Base-by-base conservation (phyloP, 2,329 filamentous ascomycete species). In the Tolypocladium inflatum region DNA sequence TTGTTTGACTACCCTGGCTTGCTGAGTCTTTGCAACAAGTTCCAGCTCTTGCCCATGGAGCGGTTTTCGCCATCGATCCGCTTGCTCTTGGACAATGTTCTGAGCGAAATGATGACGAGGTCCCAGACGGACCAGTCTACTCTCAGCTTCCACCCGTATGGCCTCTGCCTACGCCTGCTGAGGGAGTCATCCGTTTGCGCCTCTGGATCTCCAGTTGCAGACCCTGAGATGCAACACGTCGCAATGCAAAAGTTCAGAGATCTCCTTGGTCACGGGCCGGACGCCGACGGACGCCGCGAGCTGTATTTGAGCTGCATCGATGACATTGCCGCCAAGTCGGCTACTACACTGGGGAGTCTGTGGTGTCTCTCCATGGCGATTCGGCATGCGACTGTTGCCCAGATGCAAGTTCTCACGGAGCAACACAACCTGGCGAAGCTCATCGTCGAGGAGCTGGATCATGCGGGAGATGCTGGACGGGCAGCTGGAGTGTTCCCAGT, bases 281-380 rank as follows among this genome's bases (percentile, higher is more conserved):
- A 78, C 23, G 58, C 64, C 1, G 74, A 80, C 7, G 83, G 83
- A 59, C 84, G 87, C 53, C 77, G 78, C 58, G 74, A 78, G 23
- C 82, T 94, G 19, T 89, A 88, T 62, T 70, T 78, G 53, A 79
- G 80, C 56, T 94, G 90, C 68, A 78, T 91, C 54, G 65, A 79
- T 52, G 87, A 93, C 64, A 86, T 95, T 52, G 76, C 80, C 3
- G 74, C 78, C 26, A 85, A 80, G 68, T 86, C 85, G 2, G 62
- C 74, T 11, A 87, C 84, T 17, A 84, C 87, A 1, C 80, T 89
- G 8, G 90, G 90, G 1, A 94, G 89, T 63, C 79, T 92, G 23
- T 87, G 85, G 66, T 86, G 85, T 19, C 74, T 91, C 53, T 74
- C 69, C 55, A 72, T 78, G 52, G 68, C 83, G 21, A 73, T 81